Conservation (phyloP, 148 eudicot genomes). For the Rhododendron ferrugineum region DNA sequence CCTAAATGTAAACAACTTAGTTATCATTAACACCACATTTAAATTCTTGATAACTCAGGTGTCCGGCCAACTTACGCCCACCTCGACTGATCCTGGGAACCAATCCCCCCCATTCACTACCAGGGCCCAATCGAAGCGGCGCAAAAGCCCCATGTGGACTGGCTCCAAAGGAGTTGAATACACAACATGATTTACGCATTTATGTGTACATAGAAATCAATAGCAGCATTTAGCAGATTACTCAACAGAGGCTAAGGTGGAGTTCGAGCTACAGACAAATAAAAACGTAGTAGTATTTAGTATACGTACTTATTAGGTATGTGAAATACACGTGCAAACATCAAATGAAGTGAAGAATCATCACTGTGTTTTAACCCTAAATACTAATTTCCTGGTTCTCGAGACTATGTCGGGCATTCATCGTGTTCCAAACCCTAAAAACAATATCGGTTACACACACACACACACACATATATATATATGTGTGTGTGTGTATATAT, state of each 20-base stretch:
- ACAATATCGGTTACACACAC: too few species aligned
- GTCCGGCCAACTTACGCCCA: not conserved
- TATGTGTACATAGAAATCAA: not conserved
- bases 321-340: not conserved
- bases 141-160: not conserved
- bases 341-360: not conserved
- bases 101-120: not conserved
- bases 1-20: not conserved
- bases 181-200: not conserved
- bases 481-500: not conserved
- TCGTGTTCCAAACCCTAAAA: conserved; percentile 7
- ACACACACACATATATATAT: too few species aligned
- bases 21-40: not conserved
- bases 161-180: not conserved
- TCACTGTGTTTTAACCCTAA: not conserved
- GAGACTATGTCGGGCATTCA: not conserved
- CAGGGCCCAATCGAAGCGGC: not conserved
- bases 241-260: not conserved
- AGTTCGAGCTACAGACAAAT: not conserved
- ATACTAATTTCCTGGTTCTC: not conserved
- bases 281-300: not conserved
- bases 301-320: not conserved
- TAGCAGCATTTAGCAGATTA: not conserved
- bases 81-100: not conserved
- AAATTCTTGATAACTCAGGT: not conserved